These are phyloP conservation scores for Carex arenaria DNA, from an alignment of 202 grass and related monocot species.

Conservation along the genomic window DNA sequence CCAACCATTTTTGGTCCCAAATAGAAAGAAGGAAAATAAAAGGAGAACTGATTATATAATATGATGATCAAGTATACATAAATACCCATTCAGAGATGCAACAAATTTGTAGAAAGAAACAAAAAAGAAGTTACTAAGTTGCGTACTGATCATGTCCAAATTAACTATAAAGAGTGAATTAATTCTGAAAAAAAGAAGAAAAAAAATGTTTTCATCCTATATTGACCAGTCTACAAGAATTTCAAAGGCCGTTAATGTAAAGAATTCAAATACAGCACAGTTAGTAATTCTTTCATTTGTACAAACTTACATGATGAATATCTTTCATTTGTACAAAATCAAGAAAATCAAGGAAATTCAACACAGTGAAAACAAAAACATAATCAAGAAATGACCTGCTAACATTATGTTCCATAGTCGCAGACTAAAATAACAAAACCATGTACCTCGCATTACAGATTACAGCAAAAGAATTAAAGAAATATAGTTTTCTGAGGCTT, in stretches of 20 bases:
- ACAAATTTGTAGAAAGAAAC: too few species aligned
- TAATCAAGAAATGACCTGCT: not conserved
- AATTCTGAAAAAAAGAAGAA: too few species aligned
- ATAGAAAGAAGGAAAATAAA: not conserved
- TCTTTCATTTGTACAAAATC: not conserved
- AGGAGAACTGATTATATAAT: not conserved
- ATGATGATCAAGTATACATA: too few species aligned
- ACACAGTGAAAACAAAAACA: not conserved
- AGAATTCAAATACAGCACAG: not conserved
- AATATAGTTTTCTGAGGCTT: not conserved
- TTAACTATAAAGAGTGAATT: too few species aligned
- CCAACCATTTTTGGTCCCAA: not conserved
- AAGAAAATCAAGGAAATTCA: too few species aligned
- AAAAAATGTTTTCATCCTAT: too few species aligned
- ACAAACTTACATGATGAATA: not conserved
- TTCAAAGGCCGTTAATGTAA: not conserved
- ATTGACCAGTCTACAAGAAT: not conserved
- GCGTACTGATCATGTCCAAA: too few species aligned
- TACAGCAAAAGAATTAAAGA: not conserved
- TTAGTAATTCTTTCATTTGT: not conserved
- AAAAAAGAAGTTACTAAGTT: too few species aligned
- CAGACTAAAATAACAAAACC: not conserved
- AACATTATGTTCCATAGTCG: not conserved
- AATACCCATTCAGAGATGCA: too few species aligned
- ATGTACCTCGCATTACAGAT: not conserved